Evolutionary conservation across 179 eudicot species (phyloP).

Genomic region (Silene noctiflora): DNA sequence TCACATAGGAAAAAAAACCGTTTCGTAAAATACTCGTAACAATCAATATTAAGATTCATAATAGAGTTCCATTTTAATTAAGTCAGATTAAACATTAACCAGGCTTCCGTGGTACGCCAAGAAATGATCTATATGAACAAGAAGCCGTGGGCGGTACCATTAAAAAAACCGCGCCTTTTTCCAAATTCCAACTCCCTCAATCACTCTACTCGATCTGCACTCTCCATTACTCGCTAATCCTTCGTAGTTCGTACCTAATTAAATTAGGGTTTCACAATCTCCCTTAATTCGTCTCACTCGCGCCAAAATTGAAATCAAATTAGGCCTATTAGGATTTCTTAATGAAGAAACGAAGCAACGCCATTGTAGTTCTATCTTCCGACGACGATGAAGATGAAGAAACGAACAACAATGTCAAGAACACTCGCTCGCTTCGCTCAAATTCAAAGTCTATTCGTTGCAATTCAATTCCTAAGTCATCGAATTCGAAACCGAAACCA

Average conservation of each 20-base stretch:
- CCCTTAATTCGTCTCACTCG: not conserved
- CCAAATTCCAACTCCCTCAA: too few relatives aligned
- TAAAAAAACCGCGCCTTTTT: slow-evolving; percentile 11
- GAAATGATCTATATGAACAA: too few relatives aligned
- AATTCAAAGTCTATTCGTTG: slow-evolving; percentile 22
- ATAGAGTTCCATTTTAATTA: too few relatives aligned
- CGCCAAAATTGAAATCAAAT: not conserved
- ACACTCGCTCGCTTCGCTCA: slow-evolving; percentile 10
- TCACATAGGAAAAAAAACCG: too few relatives aligned
- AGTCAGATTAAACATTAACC: too few relatives aligned
- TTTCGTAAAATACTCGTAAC: too few relatives aligned
- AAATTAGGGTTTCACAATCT: slow-evolving; percentile 28
- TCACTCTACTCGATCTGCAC: too few relatives aligned
- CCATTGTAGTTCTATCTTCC: slow-evolving; percentile 41
- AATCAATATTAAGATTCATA: too few relatives aligned
- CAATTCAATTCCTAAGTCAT: slow-evolving; percentile 20
- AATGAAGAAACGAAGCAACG: slow-evolving; percentile 46
- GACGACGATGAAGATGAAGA: slow-evolving; percentile 42
- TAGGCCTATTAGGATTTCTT: slow-evolving; percentile 1
- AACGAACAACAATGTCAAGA: not conserved
- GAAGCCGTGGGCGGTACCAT: not conserved
- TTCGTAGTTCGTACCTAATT: too few relatives aligned
- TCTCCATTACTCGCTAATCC: too few relatives aligned
- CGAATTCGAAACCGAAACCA: slow-evolving; percentile 27
- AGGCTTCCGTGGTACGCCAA: not conserved